Conservation (phyloP, 768 basidiomycete species). For the Sarcomyxa edulis region DNA sequence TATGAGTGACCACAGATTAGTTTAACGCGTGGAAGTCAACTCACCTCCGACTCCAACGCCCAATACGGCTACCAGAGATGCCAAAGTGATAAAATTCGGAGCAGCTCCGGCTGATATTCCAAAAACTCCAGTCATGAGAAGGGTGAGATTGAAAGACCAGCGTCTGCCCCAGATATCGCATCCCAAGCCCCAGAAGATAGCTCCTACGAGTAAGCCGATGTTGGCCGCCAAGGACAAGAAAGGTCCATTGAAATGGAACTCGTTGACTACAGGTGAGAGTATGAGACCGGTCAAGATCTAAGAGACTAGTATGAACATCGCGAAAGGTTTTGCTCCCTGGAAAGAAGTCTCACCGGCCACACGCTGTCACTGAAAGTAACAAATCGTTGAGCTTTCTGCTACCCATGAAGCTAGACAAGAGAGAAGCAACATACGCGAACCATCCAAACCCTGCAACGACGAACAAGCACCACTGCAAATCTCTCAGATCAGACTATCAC, state of each 20-base stretch:
- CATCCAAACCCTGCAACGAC: constrained; percentile 70
- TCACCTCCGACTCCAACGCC: constrained; percentile 63
- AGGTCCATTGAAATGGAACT: constrained; percentile 58
- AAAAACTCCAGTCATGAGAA: constrained; percentile 64
- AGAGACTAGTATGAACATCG: constrained; percentile 2
- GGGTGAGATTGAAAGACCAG: constrained; percentile 36
- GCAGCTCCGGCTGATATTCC: constrained; percentile 59
- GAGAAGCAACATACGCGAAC: constrained; percentile 56
- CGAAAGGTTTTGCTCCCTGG: neutral
- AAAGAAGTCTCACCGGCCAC: constrained; percentile 52
- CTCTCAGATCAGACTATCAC: neutral
- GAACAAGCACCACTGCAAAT: constrained; percentile 53
- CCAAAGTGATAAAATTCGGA: constrained; percentile 44
- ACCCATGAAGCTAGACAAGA: neutral
- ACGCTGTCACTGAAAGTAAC: constrained; percentile 51
- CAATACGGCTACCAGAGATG: constrained; percentile 49
- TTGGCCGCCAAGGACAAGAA: constrained; percentile 68
- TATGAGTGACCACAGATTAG: constrained; percentile 1
- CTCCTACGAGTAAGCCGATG: constrained; percentile 65
- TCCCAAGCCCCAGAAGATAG: constrained; percentile 62
- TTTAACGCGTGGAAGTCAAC: neutral
- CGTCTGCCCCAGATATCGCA: constrained; percentile 70
- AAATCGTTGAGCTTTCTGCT: neutral
- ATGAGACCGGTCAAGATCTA: constrained; percentile 66
- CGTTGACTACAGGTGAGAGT: constrained; percentile 54